Base-by-base conservation (phyloP, 2,329 filamentous ascomycete genomes). In the Sordariomycetes sp. region DNA sequence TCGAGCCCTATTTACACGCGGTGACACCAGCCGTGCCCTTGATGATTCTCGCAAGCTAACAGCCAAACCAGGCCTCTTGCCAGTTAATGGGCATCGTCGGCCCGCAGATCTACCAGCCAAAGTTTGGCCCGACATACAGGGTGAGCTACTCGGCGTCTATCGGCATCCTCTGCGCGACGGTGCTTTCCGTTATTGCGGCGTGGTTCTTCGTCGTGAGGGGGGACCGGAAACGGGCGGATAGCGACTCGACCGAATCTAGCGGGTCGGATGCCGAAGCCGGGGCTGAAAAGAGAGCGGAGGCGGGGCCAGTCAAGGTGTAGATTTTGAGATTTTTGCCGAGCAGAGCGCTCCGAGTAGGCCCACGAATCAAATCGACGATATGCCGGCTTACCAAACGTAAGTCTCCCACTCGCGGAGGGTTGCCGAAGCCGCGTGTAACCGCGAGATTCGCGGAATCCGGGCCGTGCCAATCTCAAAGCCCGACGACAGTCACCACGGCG, bases 21-120 rank as follows among this genome's bases (percentile, higher is more conserved):
- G 3, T 62, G 52, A 3, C 17, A 10, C 24, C 10, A n/a, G 22
- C 15, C 20, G 2, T 28, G 34, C 4, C 20, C 36, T 39, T 13
- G n/a, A 13, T 5, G 36, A 39, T 39, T 3, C 42, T 22, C 32
- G 15, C 22, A 10, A 13, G 20, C 42, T 5, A 15, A 32, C 22
- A 12, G 3, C 22, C 10, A 10, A 20, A n/a, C 17, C 17, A 62
- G 64, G 65, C 65, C 2, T 61, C 61, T 12, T 64, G 65, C 35
- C 68, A 72, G 56, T 61, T 72, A 48, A 67, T 67, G 63, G 69
- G 70, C 1, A 72, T 73, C 48, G 68, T 72, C 10, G 64, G 70
- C 1, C 71, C 70, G 15, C 69, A 71, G 60, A 68, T 72, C 5
- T 72, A 73, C 60, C 68, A 71, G 58, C 57, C 66, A 3, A 71